Conservation (phyloP, 768 basidiomycete species). For the Russula virescens region DNA sequence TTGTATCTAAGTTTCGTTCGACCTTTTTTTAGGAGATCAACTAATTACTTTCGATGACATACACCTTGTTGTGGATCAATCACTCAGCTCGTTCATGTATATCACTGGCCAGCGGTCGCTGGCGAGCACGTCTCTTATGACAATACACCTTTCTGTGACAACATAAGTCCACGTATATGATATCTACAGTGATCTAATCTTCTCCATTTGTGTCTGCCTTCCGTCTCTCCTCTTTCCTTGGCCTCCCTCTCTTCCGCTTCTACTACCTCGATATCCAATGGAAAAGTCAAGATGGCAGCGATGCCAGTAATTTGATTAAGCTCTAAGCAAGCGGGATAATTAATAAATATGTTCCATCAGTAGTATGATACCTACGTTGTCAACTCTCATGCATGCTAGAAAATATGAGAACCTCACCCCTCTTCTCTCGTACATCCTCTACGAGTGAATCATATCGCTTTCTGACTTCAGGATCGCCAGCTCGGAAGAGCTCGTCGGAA, state of each 20-base stretch:
- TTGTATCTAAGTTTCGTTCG: too few species aligned
- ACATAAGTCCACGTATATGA: too few species aligned
- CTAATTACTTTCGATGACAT: too few species aligned
- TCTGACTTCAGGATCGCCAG: too few species aligned
- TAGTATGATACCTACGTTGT: slow-evolving; percentile 63
- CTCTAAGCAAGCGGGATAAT: slow-evolving; percentile 50
- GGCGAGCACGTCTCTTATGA: too few species aligned
- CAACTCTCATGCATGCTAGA: slow-evolving; percentile 99
- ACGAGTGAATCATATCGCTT: slow-evolving; percentile 85
- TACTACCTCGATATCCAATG: slow-evolving; percentile 90
- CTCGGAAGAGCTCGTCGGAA: slow-evolving; percentile 89
- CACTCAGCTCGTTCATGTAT: too few species aligned
- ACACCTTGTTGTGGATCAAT: too few species aligned
- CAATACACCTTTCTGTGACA: too few species aligned
- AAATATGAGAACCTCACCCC: slow-evolving; percentile 93
- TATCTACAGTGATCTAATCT: background rate
- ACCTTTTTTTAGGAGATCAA: too few species aligned
- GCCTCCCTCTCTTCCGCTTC: too few species aligned
- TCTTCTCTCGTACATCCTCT: slow-evolving; percentile 81
- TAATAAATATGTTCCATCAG: background rate
- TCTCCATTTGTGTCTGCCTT: slow-evolving; percentile 12
- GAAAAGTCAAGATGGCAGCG: slow-evolving; percentile 93
- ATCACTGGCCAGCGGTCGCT: too few species aligned
- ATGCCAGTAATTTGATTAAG: slow-evolving; percentile 94
- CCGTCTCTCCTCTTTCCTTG: slow-evolving; percentile 56